These are phyloP conservation scores for Didymella sp. DNA, from an alignment of 2,329 filamentous ascomycete species.

Conservation along the genomic window DNA sequence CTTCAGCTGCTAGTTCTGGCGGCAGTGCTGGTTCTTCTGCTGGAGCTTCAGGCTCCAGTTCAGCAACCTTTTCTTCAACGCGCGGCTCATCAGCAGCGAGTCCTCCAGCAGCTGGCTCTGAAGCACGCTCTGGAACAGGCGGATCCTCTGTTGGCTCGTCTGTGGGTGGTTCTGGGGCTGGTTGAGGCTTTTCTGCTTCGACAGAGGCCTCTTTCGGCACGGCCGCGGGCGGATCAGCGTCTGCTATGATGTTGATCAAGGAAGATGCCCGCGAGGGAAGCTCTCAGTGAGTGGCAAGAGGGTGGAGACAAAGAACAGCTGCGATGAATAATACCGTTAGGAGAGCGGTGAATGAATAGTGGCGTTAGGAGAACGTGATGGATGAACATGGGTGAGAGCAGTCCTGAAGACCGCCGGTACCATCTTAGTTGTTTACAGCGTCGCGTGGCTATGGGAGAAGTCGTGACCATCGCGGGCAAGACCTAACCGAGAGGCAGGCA, in stretches of 20 bases:
- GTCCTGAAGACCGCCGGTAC: background rate
- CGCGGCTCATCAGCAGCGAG: background rate
- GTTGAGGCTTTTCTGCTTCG: background rate
- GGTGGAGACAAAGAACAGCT: constrained; percentile 7
- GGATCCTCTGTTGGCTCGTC: background rate
- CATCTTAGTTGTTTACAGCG: constrained; percentile 1
- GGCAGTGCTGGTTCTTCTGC: background rate
- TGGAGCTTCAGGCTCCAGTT: background rate
- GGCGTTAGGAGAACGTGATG: too few species aligned
- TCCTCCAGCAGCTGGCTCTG: background rate
- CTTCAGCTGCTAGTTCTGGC: background rate
- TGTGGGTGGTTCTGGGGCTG: background rate
- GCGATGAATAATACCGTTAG: background rate
- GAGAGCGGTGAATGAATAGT: background rate
- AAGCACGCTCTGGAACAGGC: background rate
- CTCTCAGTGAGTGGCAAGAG: constrained; percentile 1
- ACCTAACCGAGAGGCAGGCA: background rate
- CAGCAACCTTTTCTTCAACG: background rate
- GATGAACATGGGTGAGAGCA: background rate
- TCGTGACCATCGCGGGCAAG: constrained; percentile 1
- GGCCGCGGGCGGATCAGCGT: background rate
- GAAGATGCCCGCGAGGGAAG: constrained; percentile 4
- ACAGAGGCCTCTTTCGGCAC: background rate
- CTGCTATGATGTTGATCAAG: constrained; percentile 4
- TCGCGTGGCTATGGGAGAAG: constrained; percentile 19